Conservation (phyloP, 2,329 filamentous ascomycete genomes). For the Aspergillus pseudoterreus region DNA sequence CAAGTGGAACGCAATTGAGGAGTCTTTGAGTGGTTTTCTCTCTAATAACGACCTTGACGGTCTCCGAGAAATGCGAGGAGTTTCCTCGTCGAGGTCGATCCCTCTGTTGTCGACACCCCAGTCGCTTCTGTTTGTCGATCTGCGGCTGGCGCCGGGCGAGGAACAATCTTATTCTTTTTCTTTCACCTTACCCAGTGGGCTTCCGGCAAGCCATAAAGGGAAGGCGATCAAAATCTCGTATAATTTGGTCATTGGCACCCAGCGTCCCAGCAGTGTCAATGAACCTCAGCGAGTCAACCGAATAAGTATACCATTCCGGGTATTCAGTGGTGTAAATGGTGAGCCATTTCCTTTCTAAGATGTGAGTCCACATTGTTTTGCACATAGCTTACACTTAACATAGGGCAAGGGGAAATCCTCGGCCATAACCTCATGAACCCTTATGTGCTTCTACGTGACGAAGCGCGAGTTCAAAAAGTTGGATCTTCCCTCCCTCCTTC, state of each 20-base stretch:
- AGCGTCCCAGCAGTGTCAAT: constrained; percentile 71
- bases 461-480: constrained; percentile 63
- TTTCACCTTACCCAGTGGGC: constrained; percentile 77
- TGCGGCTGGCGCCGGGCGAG: constrained; percentile 82
- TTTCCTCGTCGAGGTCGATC: constrained; percentile 79
- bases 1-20: constrained; percentile 84
- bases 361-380: neutral
- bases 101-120: constrained; percentile 93
- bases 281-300: constrained; percentile 79
- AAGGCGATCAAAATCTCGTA: constrained; percentile 94
- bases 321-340: constrained; percentile 88
- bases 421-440: constrained; percentile 94
- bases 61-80: constrained; percentile 91
- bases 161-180: constrained; percentile 82
- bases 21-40: constrained; percentile 82
- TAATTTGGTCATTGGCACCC: constrained; percentile 85
- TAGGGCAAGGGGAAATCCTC: constrained; percentile 73
- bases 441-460: constrained; percentile 82
- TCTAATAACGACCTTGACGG: constrained; percentile 83
- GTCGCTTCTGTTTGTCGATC: constrained; percentile 91
- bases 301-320: constrained; percentile 88
- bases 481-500: constrained; percentile 34
- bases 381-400: constrained; percentile 16
- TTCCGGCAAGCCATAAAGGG: constrained; percentile 88
- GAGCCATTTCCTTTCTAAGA: constrained; percentile 14